Evolutionary conservation across 75 land plant genomes (phyloP), one percentile per base, ranked within the genome.

Genomic region (Pinus taeda): DNA sequence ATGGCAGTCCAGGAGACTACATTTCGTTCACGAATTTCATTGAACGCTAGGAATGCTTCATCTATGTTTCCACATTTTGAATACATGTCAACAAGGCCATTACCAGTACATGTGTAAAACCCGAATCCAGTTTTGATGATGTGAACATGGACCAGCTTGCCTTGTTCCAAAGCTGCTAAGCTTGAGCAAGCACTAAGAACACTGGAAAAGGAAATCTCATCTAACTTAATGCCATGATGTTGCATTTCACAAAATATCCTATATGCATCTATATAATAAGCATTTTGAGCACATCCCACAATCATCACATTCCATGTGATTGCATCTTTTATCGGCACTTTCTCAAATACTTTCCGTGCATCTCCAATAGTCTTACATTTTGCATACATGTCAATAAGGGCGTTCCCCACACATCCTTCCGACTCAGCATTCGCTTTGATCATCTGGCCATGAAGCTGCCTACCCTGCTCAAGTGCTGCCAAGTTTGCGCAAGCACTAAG

Each of bases 11-110:
- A 91, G 60, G 89, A 78, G 6, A 91, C 93, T 29, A 81, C 86
- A 81, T 89, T 87, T 57, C 80, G 85, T 6, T 78, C 79, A 3
- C 33, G 53, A 81, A 87, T 77, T 26, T 45, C 45, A 71, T 85
- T 79, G 80, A 92, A 92, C 45, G 85, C 79, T 42, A 37, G 21
- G 20, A 71, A 75, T 20, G 94, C 94, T 74, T 85, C 84, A 26
- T 13, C 42, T 57, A 89, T 81, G 58, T 80, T 89, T 76, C 91
- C 94, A 81, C 91, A 89, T 21, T 85, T 87, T 42, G 91, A 85
- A 82, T 89, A 92, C 94, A 92, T 92, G 85, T 91, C 90, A 75
- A 91, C 61, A 26, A 89, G 67, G 17, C 89, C 85, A 12, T 89
- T 91, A 26, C 85, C 83, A 2, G 89, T 83, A 79, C 53, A 85